Conservation (phyloP, 805 yeast genomes). For the Citeromyces matritensis region DNA sequence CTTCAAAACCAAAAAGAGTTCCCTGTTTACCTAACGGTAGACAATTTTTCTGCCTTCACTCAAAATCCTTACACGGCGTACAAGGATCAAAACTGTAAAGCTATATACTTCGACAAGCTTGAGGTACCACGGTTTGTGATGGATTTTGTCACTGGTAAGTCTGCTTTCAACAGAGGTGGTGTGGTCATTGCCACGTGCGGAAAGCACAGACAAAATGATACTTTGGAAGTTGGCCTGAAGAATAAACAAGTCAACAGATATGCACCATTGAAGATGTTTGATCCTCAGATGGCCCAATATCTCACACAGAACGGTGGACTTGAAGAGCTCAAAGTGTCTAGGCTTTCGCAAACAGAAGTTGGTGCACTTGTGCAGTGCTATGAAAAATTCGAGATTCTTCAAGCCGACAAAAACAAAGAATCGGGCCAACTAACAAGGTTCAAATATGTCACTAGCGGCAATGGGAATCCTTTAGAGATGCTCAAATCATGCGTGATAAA, state of each 20-base stretch:
- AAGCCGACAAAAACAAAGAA: slow-evolving; percentile 16
- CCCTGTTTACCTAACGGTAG: slow-evolving; percentile 60
- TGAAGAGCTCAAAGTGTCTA: slow-evolving; percentile 19
- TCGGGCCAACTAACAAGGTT: slow-evolving; percentile 24
- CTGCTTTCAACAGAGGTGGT: slow-evolving; percentile 43
- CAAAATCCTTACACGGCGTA: slow-evolving; percentile 43
- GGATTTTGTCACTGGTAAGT: slow-evolving; percentile 35
- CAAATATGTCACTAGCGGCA: slow-evolving; percentile 42
- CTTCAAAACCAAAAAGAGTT: slow-evolving; percentile 28
- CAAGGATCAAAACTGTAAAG: slow-evolving; percentile 35
- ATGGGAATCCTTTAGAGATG: slow-evolving; percentile 47
- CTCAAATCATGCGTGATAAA: slow-evolving; percentile 22
- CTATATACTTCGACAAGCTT: slow-evolving; percentile 43
- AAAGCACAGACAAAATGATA: slow-evolving; percentile 31
- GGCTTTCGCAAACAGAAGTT: slow-evolving; percentile 29
- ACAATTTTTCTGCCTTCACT: slow-evolving; percentile 53
- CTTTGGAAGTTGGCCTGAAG: slow-evolving; percentile 47
- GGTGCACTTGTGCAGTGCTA: slow-evolving; percentile 23
- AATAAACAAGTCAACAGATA: slow-evolving; percentile 40
- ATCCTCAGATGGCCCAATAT: slow-evolving; percentile 33
- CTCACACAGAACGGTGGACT: slow-evolving; percentile 17
- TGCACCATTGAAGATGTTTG: slow-evolving; percentile 29
- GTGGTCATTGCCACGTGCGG: slow-evolving; percentile 49
- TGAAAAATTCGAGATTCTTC: slow-evolving; percentile 21
- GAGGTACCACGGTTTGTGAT: slow-evolving; percentile 48